Conservation (phyloP, 352 stramenopile genomes). For the Globisporangium ultimum region DNA sequence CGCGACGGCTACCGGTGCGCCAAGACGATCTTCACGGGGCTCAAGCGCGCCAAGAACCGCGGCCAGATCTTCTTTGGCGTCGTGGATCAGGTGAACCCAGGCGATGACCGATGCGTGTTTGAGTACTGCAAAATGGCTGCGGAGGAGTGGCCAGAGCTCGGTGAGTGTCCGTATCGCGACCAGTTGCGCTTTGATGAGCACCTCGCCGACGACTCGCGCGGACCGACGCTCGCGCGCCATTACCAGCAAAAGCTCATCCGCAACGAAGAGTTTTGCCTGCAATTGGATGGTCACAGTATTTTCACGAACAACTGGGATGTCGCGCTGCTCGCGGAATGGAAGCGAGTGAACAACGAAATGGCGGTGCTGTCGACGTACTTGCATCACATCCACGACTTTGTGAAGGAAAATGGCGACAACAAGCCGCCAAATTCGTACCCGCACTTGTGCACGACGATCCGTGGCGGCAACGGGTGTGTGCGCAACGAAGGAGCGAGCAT, state of each 20-base stretch:
- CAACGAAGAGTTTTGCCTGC: constrained; percentile 81
- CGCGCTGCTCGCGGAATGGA: constrained; percentile 72
- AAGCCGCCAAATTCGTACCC: constrained; percentile 50
- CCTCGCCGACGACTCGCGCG: constrained; percentile 63
- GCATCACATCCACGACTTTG: constrained; percentile 81
- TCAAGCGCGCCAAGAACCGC: constrained; percentile 66
- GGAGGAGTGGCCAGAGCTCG: constrained; percentile 56
- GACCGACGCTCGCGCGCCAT: constrained; percentile 73
- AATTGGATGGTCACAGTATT: constrained; percentile 82
- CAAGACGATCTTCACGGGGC: constrained; percentile 77
- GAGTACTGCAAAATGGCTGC: constrained; percentile 79
- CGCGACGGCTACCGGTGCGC: constrained; percentile 76
- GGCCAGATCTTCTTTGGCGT: constrained; percentile 78
- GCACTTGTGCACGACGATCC: constrained; percentile 74
- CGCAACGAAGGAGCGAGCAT: constrained; percentile 78
- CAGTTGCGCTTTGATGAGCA: constrained; percentile 75
- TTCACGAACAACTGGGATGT: constrained; percentile 86
- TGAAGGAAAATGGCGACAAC: constrained; percentile 79
- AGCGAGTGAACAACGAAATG: constrained; percentile 78
- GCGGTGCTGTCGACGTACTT: constrained; percentile 78
- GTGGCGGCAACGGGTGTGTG: constrained; percentile 60
- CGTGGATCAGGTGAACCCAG: constrained; percentile 77
- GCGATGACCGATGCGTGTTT: constrained; percentile 65
- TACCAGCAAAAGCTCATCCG: constrained; percentile 77
- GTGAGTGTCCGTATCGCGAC: constrained; percentile 60